A percentile compares a stretch with the other conserved stretches of the same genome.
Evolutionary conservation across 192 early-diverging fungal genomes (phyloP).

Genomic region (Linnemannia schmuckeri): DNA sequence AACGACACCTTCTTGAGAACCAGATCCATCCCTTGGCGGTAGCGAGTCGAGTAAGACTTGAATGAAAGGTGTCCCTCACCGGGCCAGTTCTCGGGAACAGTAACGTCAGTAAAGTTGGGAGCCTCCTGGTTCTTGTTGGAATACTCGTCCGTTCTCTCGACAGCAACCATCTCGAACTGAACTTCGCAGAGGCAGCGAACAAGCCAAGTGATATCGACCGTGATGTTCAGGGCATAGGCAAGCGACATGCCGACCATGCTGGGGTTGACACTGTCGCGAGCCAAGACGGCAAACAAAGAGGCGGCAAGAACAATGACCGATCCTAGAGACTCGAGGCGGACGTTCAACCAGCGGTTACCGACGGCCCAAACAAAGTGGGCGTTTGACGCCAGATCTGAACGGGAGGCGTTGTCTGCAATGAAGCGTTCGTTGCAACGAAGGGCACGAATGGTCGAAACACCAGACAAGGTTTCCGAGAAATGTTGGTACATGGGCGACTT

Average conservation of each 20-base stretch:
- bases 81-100: conserved; percentile 76
- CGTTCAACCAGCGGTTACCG: conserved; percentile 76
- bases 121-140: conserved; percentile 48
- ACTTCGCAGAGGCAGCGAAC: conserved; percentile 87
- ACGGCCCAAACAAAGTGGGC: conserved; percentile 58
- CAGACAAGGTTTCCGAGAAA: conserved; percentile 65
- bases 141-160: conserved; percentile 83
- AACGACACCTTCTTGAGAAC: conserved; percentile 79
- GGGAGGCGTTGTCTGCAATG: conserved; percentile 63
- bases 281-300: conserved; percentile 77
- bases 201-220: conserved; percentile 86
- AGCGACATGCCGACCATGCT: conserved; percentile 79
- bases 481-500: conserved; percentile 78
- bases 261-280: conserved; percentile 68
- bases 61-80: conserved; percentile 78
- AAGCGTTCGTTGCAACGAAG: conserved; percentile 61
- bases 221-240: conserved; percentile 79
- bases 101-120: conserved; percentile 60
- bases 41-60: conserved; percentile 80
- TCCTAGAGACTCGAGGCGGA: conserved; percentile 85
- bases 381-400: conserved; percentile 21
- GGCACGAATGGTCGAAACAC: conserved; percentile 67
- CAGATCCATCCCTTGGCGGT: conserved; percentile 82
- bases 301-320: conserved; percentile 85
- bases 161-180: conserved; percentile 76